Conservation (phyloP, 495 filamentous ascomycete genomes). For the Penicillium canariense region DNA sequence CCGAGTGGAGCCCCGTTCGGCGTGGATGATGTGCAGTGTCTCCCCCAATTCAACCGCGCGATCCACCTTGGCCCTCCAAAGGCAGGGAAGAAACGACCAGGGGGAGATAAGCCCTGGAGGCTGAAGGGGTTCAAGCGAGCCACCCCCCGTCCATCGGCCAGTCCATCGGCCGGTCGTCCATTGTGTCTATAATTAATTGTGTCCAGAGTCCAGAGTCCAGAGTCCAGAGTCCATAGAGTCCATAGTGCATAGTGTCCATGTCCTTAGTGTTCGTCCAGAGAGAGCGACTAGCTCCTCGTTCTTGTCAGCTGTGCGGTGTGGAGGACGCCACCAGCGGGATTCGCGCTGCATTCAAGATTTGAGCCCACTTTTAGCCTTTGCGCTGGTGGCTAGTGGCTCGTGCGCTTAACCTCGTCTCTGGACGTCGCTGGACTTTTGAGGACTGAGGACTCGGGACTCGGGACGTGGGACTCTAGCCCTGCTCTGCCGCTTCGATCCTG, state of each 20-base stretch:
- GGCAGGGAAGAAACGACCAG: neutral
- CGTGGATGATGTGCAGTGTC: neutral
- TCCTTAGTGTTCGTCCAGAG: no score
- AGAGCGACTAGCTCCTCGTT: neutral
- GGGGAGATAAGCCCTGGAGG: neutral
- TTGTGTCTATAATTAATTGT: no score
- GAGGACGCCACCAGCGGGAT: conserved; percentile 1
- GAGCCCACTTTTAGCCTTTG: conserved; percentile 4
- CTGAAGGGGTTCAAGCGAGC: neutral
- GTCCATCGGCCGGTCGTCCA: no score
- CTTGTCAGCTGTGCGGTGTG: neutral
- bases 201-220: no score
- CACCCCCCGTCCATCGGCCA: no score
- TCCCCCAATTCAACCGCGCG: neutral
- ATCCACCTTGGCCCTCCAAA: neutral
- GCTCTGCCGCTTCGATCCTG: no score
- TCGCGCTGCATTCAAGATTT: conserved; percentile 1
- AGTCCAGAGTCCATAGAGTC: no score
- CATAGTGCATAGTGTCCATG: no score
- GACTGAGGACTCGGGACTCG: no score
- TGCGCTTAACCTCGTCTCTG: conserved; percentile 27
- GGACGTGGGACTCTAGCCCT: no score
- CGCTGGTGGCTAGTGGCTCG: conserved; percentile 11
- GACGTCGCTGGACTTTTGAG: no score
- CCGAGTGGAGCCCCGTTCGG: neutral